phyloP scores from a whole-genome alignment of 306 rosid genomes.

The Lathyrus sativus region DNA sequence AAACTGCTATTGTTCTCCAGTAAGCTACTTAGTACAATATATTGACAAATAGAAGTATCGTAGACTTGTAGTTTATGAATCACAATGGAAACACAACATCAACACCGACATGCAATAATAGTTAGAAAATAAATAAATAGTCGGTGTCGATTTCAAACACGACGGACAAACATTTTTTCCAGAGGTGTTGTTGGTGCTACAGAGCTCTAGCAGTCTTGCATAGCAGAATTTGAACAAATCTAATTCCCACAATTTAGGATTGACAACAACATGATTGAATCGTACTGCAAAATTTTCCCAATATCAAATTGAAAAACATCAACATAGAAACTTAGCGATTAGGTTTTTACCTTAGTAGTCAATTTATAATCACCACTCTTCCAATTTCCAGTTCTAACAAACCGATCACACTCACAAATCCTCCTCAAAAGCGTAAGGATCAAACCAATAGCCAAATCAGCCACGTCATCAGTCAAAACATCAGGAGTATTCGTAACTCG shows the following conservation, averaged over 20 bases:
- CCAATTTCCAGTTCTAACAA: constrained; percentile 70
- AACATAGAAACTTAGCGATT: background rate
- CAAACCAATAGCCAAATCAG: constrained; percentile 70
- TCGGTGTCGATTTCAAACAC: no score
- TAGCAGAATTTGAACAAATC: background rate
- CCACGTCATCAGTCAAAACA: constrained; percentile 84
- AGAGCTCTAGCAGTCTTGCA: no score
- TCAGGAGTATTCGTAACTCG: constrained; percentile 77
- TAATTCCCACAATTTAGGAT: no score
- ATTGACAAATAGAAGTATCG: no score
- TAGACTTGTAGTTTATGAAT: no score
- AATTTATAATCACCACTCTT: constrained; percentile 62
- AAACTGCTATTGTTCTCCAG: no score
- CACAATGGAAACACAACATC: no score
- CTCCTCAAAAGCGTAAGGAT: constrained; percentile 59
- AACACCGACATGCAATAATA: no score
- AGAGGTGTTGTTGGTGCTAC: no score
- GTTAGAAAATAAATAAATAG: no score
- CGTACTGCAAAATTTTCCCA: background rate
- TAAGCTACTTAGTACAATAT: no score
- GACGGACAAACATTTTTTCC: no score
- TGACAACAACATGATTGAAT: background rate
- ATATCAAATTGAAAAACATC: background rate
- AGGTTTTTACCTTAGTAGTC: constrained; percentile 63
- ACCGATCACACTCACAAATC: constrained; percentile 66